Conservation (phyloP, 164 flowering plant genomes). For the Pachysandra terminalis region DNA sequence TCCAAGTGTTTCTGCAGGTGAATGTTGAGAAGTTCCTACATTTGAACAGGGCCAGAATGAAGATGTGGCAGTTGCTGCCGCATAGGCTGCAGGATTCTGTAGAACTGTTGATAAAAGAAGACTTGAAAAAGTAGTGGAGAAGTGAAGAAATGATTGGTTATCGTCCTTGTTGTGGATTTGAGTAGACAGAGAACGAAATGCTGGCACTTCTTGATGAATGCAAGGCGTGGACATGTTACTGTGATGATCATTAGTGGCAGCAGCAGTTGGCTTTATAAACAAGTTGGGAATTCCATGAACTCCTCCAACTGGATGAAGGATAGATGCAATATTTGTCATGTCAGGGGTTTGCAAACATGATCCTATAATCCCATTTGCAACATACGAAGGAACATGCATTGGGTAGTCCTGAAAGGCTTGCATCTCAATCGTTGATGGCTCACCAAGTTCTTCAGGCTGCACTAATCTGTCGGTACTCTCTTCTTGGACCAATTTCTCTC, state of each 20-base stretch:
- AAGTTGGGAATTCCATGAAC: slow-evolving; percentile 23
- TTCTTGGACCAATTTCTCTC: slow-evolving; percentile 22
- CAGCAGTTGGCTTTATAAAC: slow-evolving; percentile 33
- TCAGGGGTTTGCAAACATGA: slow-evolving; percentile 29
- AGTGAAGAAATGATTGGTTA: slow-evolving; percentile 45
- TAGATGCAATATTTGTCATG: slow-evolving; percentile 32
- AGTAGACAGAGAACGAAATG: slow-evolving; percentile 44
- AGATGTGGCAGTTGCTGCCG: slow-evolving; percentile 85
- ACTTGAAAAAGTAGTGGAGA: slow-evolving; percentile 56
- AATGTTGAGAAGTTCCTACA: slow-evolving; percentile 37
- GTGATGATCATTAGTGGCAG: slow-evolving; percentile 38
- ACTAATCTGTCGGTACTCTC: slow-evolving; percentile 20
- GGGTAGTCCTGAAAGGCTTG: slow-evolving; percentile 48
- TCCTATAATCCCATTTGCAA: slow-evolving; percentile 48
- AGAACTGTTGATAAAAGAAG: slow-evolving; percentile 58
- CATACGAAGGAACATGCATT: slow-evolving; percentile 65
- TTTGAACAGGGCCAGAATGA: slow-evolving; percentile 56
- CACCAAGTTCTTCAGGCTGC: slow-evolving; percentile 21
- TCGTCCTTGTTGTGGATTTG: slow-evolving; percentile 44
- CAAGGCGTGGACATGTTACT: slow-evolving; percentile 36
- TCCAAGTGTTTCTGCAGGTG: slow-evolving; percentile 32
- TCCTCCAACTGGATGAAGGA: slow-evolving; percentile 35
- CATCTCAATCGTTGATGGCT: slow-evolving; percentile 28
- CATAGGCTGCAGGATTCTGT: slow-evolving; percentile 86
- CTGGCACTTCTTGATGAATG: slow-evolving; percentile 38